These are phyloP conservation scores for Podosphaera aphanis DNA, from an alignment of 2,329 filamentous ascomycete species.

Conservation along the genomic window DNA sequence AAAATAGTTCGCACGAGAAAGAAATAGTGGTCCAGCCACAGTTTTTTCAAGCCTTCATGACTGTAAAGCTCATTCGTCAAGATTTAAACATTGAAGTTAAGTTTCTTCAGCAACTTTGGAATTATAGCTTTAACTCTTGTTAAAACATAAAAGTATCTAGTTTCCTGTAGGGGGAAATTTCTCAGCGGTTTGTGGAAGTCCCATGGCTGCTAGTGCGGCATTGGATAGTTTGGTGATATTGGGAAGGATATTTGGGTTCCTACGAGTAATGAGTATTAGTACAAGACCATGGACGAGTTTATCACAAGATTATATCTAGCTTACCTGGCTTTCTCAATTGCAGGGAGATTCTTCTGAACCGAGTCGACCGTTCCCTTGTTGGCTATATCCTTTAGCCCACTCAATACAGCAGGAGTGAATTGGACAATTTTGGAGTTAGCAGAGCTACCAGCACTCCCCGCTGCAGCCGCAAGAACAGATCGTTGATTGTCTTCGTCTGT, in stretches of 20 bases:
- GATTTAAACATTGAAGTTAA: too few species aligned
- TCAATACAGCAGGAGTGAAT: constrained; percentile 9
- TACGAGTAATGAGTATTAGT: too few species aligned
- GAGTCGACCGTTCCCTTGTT: constrained; percentile 4
- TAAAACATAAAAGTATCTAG: too few species aligned
- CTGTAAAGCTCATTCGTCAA: too few species aligned
- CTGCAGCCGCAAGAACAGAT: constrained; percentile 8
- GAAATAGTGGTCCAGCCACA: too few species aligned
- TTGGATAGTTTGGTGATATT: constrained; percentile 12
- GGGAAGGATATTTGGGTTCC: constrained; percentile 12
- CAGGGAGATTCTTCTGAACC: constrained; percentile 3
- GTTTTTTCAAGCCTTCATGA: too few species aligned
- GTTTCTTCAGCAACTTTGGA: too few species aligned
- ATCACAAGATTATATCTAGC: background rate
- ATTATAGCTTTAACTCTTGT: too few species aligned
- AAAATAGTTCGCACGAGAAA: too few species aligned
- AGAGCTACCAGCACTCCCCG: constrained; percentile 6
- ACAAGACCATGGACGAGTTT: too few species aligned
- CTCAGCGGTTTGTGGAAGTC: constrained; percentile 4
- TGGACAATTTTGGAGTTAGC: constrained; percentile 11
- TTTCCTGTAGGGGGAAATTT: constrained; percentile 7
- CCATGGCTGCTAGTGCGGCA: constrained; percentile 6
- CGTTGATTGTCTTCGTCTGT: constrained; percentile 10
- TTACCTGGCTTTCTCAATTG: constrained; percentile 7
- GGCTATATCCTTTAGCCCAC: constrained; percentile 8